phyloP scores from a whole-genome alignment of 2,329 filamentous ascomycete genomes.

The Penicillium sp. region DNA sequence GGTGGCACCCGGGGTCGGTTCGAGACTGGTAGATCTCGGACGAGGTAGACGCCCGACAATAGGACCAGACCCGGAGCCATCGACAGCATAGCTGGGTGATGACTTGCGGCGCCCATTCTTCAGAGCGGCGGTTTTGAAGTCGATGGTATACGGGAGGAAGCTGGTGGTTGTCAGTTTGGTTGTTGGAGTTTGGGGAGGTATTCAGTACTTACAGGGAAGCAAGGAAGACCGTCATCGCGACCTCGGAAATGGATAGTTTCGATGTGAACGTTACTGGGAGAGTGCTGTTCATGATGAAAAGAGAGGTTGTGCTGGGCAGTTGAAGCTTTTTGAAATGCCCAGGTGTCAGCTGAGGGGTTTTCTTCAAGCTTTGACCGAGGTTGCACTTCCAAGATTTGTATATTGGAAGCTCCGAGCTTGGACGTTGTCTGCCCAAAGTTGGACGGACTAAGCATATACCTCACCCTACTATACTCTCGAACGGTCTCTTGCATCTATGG shows the following conservation, averaged over 20 bases:
- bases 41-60: slow-evolving; percentile 23
- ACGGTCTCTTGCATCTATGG: slow-evolving; percentile 1
- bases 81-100: slow-evolving; percentile 22
- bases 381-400: background rate
- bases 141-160: slow-evolving; percentile 38
- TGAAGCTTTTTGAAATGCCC: background rate
- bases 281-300: background rate
- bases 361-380: background rate
- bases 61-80: slow-evolving; percentile 17
- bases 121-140: slow-evolving; percentile 29
- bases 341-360: slow-evolving; percentile 4
- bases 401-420: background rate
- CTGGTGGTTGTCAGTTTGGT: slow-evolving; percentile 14
- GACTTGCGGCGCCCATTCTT: slow-evolving; percentile 22
- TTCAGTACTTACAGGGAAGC: slow-evolving; percentile 31
- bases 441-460: slow-evolving; percentile 1
- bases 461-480: slow-evolving; percentile 5
- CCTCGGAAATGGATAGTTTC: background rate
- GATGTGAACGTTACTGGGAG: background rate
- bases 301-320: background rate
- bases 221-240: slow-evolving; percentile 33
- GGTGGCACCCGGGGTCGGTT: slow-evolving; percentile 37
- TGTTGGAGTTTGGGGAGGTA: background rate
- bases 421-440: slow-evolving; percentile 8
- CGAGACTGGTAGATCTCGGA: slow-evolving; percentile 20